Evolutionary conservation across 306 rosid species (phyloP), one percentile per base, ranked within the genome.

Genomic region (Medicago lupulina): DNA sequence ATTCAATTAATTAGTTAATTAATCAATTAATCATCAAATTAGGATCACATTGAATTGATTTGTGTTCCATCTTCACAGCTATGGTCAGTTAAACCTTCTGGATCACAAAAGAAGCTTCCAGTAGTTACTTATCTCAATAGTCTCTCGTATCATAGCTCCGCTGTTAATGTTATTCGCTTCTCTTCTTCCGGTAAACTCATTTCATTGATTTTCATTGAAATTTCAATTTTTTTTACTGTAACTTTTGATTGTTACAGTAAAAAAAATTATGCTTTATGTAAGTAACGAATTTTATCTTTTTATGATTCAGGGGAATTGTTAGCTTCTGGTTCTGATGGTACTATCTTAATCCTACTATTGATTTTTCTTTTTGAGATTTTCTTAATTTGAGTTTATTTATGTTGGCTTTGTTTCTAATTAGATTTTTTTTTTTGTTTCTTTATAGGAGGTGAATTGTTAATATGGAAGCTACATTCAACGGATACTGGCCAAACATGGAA

Each of bases 321-420:
- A 25, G 97, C 97, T 53, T 90, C 98, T 77, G 96, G 96, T 57
- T 95, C 96, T 55, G 98, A 92, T 75, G 93, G 97, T 95, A 84
- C 61, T 77, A 54, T 23, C 68, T 85, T 77, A 36, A 46, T 63
- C 50, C 76, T 63, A 16, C 49, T 15, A 47, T 49, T 41, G 74
- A 44, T 64, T 44, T 18, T 43, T 47, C 43, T 23, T 23, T 23
- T 38, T 70, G 19, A 25, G 8, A 8, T 66, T 6, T 76, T 78
- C 16, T 55, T 19, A 31, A 71, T 28, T 79, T 67, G 21, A 14
- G 43, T 43, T 73, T 12, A 31, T 64, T 17, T 53, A 79, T 46
- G 40, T 71, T 18, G 54, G 31, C 38, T 66, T 23, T 69, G 43
- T 67, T 58, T 66, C 17, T n/a, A 17, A 70, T 60, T 46, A 7